Evolutionary conservation across 179 eudicot species (phyloP), one percentile per base, ranked within the genome.

Genomic region (Corrigiola litoralis): DNA sequence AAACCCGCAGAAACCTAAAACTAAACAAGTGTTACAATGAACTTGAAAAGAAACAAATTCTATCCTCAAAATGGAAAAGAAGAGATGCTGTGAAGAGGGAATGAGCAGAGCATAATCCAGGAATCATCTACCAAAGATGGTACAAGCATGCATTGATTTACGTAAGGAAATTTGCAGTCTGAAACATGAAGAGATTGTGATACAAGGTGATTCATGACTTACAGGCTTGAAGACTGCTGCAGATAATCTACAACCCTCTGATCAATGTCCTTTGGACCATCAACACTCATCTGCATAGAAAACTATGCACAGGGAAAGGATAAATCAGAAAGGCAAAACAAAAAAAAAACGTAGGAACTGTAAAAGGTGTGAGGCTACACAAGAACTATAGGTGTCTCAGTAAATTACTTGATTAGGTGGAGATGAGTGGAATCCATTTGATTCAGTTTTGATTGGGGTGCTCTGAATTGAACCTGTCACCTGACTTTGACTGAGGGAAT

Each of bases 191-290:
- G 37, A 10, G 9, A 5, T 53, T n/a, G 24, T 31, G 36, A n/a
- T 29, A 6, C 6, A 46, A 62, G 61, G 58, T 33, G 33, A 57
- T 40, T 38, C 16, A 2, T 10, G 41, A 80, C 96, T 81, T 74
- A 92, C 98, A 73, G 50, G 82, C 77, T 79, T 42, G 86, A 68
- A 34, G 95, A 80, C 70, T 76, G 85, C 67, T 82, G 87, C 58
- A 92, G 87, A 76, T 77, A 87, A 44, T 80, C 83, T 48, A 87
- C 56, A 55, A 89, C 76, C 80, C 77, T 77, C 76, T 87, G 84
- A 81, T 85, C 94, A 59, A 80, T 33, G 67, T 79, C 90, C 60
- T 83, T 80, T 20, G 82, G 80, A 32, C 96, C 95, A 32, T 84
- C 92, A 54, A 70, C 79, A 73, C 53, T 81, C 72, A 78, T 78